Base-by-base conservation (phyloP, 2,329 filamentous ascomycete genomes). In the Penicillium sp. region DNA sequence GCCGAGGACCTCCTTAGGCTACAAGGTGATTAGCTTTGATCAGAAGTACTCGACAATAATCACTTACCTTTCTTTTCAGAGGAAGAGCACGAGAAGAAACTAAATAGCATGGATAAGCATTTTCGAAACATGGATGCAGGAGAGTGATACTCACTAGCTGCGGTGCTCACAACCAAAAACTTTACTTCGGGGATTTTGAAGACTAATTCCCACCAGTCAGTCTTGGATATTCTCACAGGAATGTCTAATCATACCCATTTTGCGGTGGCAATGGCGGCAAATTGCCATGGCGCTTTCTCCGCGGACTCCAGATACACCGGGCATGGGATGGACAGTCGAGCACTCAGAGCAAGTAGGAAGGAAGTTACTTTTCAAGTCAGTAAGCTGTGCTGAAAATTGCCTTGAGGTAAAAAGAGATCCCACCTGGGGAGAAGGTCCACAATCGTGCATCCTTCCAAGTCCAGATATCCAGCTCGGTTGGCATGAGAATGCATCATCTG, bases 141-240 rank as follows among this genome's bases (percentile, higher is more conserved):
- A 1, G 22, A 23, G 13, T 18, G 10, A 18, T 1, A 62, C 69
- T 63, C 57, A 73, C 73, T 68, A n/a, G 73, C 67, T 23, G 77
- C 77, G 14, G 76, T 74, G 6, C 82, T 81, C 58, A 90, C 81
- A 54, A 82, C 76, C 26, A 91, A 76, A 68, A 94, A 89, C 63
- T 86, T 87, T 52, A 89, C 79, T 51, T 89, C 82, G 20, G 85
- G 85, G 38, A 93, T 80, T 64, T 82, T 84, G 69, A 93, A 87
- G 13, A 80, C 75, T 76, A 27, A 22, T 6, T 14, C 0, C 7
- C 9, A 26, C 9, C 24, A 35, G 47, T 20, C 6, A 24, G 20
- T 2, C 32, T 23, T 24, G 35, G 7, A 7, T 11, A 13, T 6
- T 14, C 20, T n/a, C 4, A 3, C 13, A 14, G 20, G 18, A 23